These are phyloP conservation scores for Omphalotus guepiniiformis DNA, from an alignment of 768 basidiomycete species.

Conservation along the genomic window DNA sequence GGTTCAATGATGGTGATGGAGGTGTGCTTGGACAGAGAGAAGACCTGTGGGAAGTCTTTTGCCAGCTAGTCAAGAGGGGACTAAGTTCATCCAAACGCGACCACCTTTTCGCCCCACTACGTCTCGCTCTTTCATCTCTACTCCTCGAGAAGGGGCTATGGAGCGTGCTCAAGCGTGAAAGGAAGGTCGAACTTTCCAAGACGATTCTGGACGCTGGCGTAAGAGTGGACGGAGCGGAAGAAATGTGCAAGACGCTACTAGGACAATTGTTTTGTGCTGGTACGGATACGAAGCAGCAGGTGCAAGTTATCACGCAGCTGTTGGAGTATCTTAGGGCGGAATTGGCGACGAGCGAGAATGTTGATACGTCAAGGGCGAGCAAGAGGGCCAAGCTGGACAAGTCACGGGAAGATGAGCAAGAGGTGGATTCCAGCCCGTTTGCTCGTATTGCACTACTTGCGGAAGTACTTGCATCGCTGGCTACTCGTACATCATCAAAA, in stretches of 20 bases:
- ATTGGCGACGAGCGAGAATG: conserved; percentile 37
- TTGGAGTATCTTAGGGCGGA: conserved; percentile 49
- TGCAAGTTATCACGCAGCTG: background rate
- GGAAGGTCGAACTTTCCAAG: conserved; percentile 51
- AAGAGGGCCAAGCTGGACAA: conserved; percentile 63
- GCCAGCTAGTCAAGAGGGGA: conserved; percentile 34
- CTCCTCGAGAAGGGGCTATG: conserved; percentile 57
- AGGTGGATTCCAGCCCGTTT: conserved; percentile 33
- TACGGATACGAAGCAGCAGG: background rate
- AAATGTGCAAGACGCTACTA: conserved; percentile 1
- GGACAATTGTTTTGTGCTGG: background rate
- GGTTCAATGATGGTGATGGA: background rate
- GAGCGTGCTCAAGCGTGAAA: conserved; percentile 43
- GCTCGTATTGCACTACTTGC: conserved; percentile 53
- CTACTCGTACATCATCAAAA: background rate
- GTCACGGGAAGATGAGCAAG: conserved; percentile 31
- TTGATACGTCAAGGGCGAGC: conserved; percentile 43
- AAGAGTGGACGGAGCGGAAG: background rate
- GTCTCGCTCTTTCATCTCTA: too few species aligned
- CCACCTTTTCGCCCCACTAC: too few species aligned
- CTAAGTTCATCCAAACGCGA: too few species aligned
- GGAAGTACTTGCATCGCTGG: conserved; percentile 60
- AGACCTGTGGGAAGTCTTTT: conserved; percentile 31
- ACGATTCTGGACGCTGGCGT: conserved; percentile 41
- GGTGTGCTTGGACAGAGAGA: background rate